Evolutionary conservation across 306 rosid species (phyloP), one percentile per base, ranked within the genome.

Genomic region (Quercus rubra): DNA sequence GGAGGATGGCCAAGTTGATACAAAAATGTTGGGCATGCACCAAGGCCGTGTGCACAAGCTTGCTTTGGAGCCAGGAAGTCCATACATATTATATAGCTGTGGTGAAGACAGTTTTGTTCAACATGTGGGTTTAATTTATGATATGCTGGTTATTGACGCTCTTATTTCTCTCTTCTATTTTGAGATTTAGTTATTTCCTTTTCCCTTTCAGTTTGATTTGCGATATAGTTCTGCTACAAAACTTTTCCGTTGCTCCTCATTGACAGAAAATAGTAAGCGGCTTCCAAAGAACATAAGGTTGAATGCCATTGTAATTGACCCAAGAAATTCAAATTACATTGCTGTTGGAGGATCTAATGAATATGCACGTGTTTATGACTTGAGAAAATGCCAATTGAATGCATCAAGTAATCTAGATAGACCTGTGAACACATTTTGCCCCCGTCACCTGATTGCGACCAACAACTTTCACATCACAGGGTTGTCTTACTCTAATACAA

Each of bases 21-120:
- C 90, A 25, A 79, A 78, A 73, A n/a, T 51, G 83, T 83, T 90
- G 80, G 90, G 89, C 71, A 87, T 70, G 80, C 90, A 89, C 80
- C 72, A 33, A 23, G 89, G 90, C 58, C 71, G 71, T 81, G 92
- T 81, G 38, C 83, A 85, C 85, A 84, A 88, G 86, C 90, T 90
- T 79, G 92, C 92, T 25, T 51, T 88, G 79, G 94, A 90, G 92
- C 92, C 90, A 46, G 92, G 91, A 79, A 88, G 87, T 78, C 88
- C 91, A 21, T 77, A 86, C 79, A 78, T 85, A 69, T 52, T 90
- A 55, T 90, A 90, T 74, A 90, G 94, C 74, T 85, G 88, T 30
- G 90, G 92, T 28, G 90, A 83, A 88, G 94, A 90, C 73, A 92
- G 94, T 75, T 75, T 77, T 77, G 23, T 86, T 61, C 94, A 85